These are phyloP conservation scores for Ophiostoma tasmaniense DNA, from an alignment of 2,329 filamentous ascomycete species.

Conservation along the genomic window DNA sequence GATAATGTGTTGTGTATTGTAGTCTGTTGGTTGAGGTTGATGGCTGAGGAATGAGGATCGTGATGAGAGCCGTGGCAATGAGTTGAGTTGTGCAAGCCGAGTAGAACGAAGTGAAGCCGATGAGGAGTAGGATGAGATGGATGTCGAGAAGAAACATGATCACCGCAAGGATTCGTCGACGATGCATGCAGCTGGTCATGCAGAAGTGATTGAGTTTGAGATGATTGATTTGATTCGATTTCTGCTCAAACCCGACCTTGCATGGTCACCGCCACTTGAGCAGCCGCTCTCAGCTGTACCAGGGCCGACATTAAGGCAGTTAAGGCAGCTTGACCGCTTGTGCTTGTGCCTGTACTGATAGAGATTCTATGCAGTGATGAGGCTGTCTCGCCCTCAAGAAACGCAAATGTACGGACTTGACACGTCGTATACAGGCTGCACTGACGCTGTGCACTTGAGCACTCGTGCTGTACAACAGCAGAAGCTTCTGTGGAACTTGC, in stretches of 20 bases:
- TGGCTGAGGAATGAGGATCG: not conserved
- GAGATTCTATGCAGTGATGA: not conserved
- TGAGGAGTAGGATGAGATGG: too few relatives aligned
- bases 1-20: not conserved
- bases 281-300: not conserved
- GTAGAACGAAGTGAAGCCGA: too few relatives aligned
- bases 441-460: not conserved
- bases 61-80: not conserved
- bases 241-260: not conserved
- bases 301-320: not conserved
- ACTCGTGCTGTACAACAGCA: not conserved
- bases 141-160: too few relatives aligned
- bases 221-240: not conserved
- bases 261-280: conserved; percentile 10
- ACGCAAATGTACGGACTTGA: not conserved
- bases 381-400: not conserved
- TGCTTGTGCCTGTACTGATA: not conserved
- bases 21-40: not conserved
- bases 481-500: not conserved
- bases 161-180: too few relatives aligned
- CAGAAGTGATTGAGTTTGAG: not conserved
- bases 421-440: not conserved
- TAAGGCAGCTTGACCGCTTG: not conserved
- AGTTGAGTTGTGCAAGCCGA: not conserved
- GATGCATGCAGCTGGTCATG: not conserved